phyloP scores from a whole-genome alignment of 108 stramenopile genomes.

The Cylindrotheca closterium region DNA sequence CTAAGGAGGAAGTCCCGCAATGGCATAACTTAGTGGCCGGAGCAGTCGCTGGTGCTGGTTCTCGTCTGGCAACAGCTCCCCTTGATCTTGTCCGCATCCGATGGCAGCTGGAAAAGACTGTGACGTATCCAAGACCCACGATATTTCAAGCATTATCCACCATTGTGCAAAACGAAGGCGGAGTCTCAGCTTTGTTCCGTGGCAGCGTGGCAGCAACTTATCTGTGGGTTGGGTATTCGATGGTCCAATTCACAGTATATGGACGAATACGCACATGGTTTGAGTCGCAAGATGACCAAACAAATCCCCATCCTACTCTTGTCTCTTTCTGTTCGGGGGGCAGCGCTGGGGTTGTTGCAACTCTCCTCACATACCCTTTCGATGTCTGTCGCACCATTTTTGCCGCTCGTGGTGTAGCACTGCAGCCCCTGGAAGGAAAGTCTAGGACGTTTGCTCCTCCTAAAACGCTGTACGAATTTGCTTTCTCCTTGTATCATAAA shows the following conservation, averaged over 20 bases:
- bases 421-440: slow-evolving; percentile 12
- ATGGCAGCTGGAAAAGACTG: slow-evolving; percentile 55
- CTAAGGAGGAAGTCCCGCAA: slow-evolving; percentile 19
- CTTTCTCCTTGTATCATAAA: slow-evolving; percentile 47
- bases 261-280: slow-evolving; percentile 25
- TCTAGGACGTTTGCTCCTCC: slow-evolving; percentile 41
- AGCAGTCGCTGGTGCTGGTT: slow-evolving; percentile 42
- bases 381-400: slow-evolving; percentile 91
- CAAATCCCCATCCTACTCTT: slow-evolving; percentile 13
- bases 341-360: slow-evolving; percentile 76
- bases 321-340: slow-evolving; percentile 81
- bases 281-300: neutral
- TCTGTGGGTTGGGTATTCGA: slow-evolving; percentile 90
- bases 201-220: slow-evolving; percentile 92
- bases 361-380: slow-evolving; percentile 90
- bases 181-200: slow-evolving; percentile 72
- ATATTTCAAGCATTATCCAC: slow-evolving; percentile 17
- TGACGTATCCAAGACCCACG: slow-evolving; percentile 26
- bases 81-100: slow-evolving; percentile 92
- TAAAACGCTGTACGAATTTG: slow-evolving; percentile 61
- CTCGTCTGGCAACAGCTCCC: slow-evolving; percentile 82
- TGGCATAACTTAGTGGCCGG: slow-evolving; percentile 50
- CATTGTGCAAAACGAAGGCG: slow-evolving; percentile 79
- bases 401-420: slow-evolving; percentile 71
- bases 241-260: slow-evolving; percentile 88